Evolutionary conservation across 805 yeast genomes (phyloP).

Genomic region (Teunomyces panamensis): DNA sequence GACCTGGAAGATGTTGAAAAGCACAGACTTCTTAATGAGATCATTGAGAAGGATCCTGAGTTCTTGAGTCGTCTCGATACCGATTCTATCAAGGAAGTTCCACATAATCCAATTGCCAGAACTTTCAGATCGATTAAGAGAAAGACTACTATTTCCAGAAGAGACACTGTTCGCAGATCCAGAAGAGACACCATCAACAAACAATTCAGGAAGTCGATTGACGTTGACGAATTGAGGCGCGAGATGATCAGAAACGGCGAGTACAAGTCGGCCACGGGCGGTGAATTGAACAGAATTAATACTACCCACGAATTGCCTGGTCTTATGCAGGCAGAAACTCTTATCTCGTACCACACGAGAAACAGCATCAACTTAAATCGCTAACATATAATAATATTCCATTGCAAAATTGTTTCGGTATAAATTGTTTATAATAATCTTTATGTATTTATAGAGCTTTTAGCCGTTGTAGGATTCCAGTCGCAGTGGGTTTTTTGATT

Average conservation of each 20-base stretch:
- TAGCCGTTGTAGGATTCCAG: not conserved
- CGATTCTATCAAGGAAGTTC: constrained; percentile 10
- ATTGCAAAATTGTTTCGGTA: constrained; percentile 1
- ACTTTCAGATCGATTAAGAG: constrained; percentile 37
- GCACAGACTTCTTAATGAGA: constrained; percentile 29
- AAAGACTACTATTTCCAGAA: constrained; percentile 26
- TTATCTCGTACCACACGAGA: constrained; percentile 42
- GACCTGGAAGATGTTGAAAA: constrained; percentile 53
- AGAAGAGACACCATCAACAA: constrained; percentile 21
- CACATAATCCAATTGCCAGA: constrained; percentile 16
- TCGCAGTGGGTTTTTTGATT: not conserved
- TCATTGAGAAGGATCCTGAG: constrained; percentile 33
- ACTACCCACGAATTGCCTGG: constrained; percentile 51
- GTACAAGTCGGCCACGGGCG: constrained; percentile 29
- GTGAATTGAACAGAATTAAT: constrained; percentile 38
- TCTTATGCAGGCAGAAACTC: constrained; percentile 47
- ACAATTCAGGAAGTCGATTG: constrained; percentile 31
- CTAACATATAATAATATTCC: not conserved
- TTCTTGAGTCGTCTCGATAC: constrained; percentile 33
- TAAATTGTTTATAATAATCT: not conserved
- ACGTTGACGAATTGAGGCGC: constrained; percentile 30
- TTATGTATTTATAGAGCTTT: constrained; percentile 1
- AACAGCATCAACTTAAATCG: constrained; percentile 32
- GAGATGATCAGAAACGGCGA: constrained; percentile 41
- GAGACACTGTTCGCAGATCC: constrained; percentile 14